A percentile compares a stretch with the other conserved stretches of the same genome.
Conservation (phyloP, 305 asterid species). For the Fraxinus floribunda region DNA sequence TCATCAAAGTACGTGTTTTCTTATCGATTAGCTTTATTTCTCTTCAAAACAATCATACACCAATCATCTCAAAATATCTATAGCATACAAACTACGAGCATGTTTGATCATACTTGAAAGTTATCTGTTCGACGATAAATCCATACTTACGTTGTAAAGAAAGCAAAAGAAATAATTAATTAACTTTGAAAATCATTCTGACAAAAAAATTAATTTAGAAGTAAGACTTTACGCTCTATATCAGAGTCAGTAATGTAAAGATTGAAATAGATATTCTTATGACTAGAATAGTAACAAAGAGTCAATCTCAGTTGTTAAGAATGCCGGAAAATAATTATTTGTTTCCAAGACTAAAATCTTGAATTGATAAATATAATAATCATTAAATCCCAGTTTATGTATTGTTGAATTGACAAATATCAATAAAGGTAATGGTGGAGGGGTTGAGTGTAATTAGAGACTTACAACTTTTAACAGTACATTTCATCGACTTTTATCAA, state of each 20-base stretch:
- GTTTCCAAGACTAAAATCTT: not conserved
- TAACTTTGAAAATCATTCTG: not conserved
- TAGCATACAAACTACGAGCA: no score
- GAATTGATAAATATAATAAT: not conserved
- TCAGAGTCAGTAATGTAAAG: not conserved
- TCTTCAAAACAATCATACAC: not conserved
- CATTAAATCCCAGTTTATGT: not conserved
- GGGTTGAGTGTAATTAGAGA: not conserved
- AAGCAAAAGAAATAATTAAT: not conserved
- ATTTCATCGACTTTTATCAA: no score
- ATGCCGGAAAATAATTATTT: not conserved
- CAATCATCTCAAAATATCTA: not conserved
- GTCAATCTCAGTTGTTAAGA: not conserved
- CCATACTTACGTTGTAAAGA: not conserved
- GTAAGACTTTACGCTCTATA: not conserved
- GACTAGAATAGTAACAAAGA: not conserved
- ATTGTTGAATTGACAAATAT: not conserved
- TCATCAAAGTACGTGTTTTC: not conserved
- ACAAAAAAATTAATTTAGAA: no score
- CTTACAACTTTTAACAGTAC: no score
- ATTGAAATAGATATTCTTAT: not conserved
- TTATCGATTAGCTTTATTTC: not conserved
- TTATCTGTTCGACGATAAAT: not conserved
- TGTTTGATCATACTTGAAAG: not conserved
- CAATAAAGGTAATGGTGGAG: not conserved